Conservation (phyloP, 2,329 filamentous ascomycete species). For the Clonostachys chloroleuca region DNA sequence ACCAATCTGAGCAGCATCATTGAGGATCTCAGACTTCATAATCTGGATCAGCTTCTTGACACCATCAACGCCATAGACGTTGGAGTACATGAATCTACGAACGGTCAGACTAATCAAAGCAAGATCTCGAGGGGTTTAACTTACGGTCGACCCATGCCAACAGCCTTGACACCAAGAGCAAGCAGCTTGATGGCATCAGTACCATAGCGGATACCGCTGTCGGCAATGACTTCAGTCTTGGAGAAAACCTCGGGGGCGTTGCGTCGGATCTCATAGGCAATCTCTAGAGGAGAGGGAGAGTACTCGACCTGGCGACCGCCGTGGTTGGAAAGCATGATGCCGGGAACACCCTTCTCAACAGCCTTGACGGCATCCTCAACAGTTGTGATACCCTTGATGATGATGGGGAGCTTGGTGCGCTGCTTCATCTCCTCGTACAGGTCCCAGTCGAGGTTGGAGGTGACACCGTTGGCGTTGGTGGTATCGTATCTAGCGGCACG, state of each 20-base stretch:
- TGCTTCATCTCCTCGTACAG: slow-evolving; percentile 25
- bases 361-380: slow-evolving; percentile 26
- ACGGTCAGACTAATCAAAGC: too few relatives aligned
- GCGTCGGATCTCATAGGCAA: slow-evolving; percentile 30
- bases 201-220: slow-evolving; percentile 37
- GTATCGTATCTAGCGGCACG: slow-evolving; percentile 32
- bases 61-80: slow-evolving; percentile 43
- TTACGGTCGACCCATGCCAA: slow-evolving; percentile 40
- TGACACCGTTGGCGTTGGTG: slow-evolving; percentile 22
- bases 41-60: slow-evolving; percentile 36
- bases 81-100: slow-evolving; percentile 39
- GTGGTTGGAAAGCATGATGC: slow-evolving; percentile 36
- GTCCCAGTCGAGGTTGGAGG: slow-evolving; percentile 19
- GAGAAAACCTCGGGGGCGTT: slow-evolving; percentile 29
- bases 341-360: slow-evolving; percentile 18
- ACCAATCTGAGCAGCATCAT: slow-evolving; percentile 36
- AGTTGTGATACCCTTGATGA: slow-evolving; percentile 32
- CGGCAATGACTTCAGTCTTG: slow-evolving; percentile 29
- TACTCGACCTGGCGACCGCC: slow-evolving; percentile 35
- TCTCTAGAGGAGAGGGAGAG: slow-evolving; percentile 28
- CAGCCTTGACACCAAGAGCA: slow-evolving; percentile 35
- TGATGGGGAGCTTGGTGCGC: slow-evolving; percentile 28
- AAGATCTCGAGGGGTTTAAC: too few relatives aligned
- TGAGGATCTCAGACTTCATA: slow-evolving; percentile 43
- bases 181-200: slow-evolving; percentile 34